Evolutionary conservation across 306 rosid genomes (phyloP).

Genomic region (Pterocarpus santalinus): DNA sequence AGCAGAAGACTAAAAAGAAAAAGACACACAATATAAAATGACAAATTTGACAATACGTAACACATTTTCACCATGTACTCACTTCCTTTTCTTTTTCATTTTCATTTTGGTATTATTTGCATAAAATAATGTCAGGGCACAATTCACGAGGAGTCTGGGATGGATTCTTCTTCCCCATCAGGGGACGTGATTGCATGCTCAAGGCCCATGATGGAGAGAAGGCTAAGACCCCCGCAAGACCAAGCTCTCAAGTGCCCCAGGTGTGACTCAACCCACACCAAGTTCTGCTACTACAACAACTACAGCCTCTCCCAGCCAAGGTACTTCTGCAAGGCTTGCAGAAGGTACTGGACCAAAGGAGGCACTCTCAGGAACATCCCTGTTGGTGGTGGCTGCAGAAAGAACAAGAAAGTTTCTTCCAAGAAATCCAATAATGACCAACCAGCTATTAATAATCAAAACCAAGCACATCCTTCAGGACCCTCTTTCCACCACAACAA

Average conservation of each 20-base stretch:
- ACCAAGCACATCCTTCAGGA: constrained; percentile 44
- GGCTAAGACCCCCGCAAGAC: constrained; percentile 83
- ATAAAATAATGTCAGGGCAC: constrained; percentile 65
- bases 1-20: constrained; percentile 8
- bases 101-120: not conserved
- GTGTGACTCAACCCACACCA: constrained; percentile 96
- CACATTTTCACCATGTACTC: not conserved
- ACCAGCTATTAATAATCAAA: constrained; percentile 43
- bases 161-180: constrained; percentile 81
- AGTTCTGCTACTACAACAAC: constrained; percentile 98
- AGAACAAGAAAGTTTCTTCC: constrained; percentile 73
- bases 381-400: constrained; percentile 93
- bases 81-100: not conserved
- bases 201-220: constrained; percentile 75
- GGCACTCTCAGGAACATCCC: constrained; percentile 98
- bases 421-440: constrained; percentile 73
- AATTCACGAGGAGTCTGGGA: constrained; percentile 72
- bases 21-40: not conserved
- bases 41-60: constrained; percentile 19
- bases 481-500: constrained; percentile 52
- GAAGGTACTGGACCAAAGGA: constrained; percentile 98
- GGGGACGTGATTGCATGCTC: constrained; percentile 84
- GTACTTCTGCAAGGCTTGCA: constrained; percentile 95
- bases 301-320: constrained; percentile 97
- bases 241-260: constrained; percentile 89